Evolutionary conservation across 2,329 filamentous ascomycete species (phyloP).

Genomic region (Hypoxylon sp.): DNA sequence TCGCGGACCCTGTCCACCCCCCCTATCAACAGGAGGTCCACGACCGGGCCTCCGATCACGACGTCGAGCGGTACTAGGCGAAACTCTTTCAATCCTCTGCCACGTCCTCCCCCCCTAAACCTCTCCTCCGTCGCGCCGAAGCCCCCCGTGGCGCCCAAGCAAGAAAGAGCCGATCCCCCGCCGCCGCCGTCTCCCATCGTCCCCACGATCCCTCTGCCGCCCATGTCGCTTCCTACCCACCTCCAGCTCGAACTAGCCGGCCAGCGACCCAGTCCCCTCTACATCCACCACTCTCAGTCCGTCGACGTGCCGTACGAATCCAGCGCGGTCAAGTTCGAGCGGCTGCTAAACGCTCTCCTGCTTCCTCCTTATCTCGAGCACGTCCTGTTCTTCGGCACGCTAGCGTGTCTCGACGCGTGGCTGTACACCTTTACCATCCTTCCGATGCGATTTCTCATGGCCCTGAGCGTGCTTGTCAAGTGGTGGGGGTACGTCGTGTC

Average conservation of each 20-base stretch:
- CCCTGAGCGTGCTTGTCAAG: constrained; percentile 74
- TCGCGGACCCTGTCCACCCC: constrained; percentile 61
- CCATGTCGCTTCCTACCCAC: constrained; percentile 72
- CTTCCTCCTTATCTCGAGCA: constrained; percentile 84
- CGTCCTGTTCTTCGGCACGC: constrained; percentile 83
- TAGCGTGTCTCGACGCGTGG: constrained; percentile 95
- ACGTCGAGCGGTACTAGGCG: constrained; percentile 51
- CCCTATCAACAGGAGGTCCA: constrained; percentile 53
- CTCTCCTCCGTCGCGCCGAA: constrained; percentile 44
- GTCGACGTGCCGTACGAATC: constrained; percentile 83
- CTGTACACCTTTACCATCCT: constrained; percentile 96
- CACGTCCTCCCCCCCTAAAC: constrained; percentile 55
- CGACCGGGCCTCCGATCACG: constrained; percentile 43
- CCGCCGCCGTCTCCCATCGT: constrained; percentile 59
- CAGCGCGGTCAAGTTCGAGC: constrained; percentile 88
- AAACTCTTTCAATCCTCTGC: constrained; percentile 58
- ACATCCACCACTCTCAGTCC: constrained; percentile 66
- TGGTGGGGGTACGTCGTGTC: constrained; percentile 80
- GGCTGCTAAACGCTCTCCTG: constrained; percentile 86
- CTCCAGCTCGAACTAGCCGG: constrained; percentile 70
- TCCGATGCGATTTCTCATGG: constrained; percentile 85
- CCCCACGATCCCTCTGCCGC: constrained; percentile 66
- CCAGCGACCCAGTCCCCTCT: constrained; percentile 68
- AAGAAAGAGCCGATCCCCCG: constrained; percentile 42
- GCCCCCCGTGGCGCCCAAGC: constrained; percentile 27